Evolutionary conservation across 1,139 yeast species (phyloP), one percentile per base, ranked within the genome.

Genomic region (Debaryomyces udenii): DNA sequence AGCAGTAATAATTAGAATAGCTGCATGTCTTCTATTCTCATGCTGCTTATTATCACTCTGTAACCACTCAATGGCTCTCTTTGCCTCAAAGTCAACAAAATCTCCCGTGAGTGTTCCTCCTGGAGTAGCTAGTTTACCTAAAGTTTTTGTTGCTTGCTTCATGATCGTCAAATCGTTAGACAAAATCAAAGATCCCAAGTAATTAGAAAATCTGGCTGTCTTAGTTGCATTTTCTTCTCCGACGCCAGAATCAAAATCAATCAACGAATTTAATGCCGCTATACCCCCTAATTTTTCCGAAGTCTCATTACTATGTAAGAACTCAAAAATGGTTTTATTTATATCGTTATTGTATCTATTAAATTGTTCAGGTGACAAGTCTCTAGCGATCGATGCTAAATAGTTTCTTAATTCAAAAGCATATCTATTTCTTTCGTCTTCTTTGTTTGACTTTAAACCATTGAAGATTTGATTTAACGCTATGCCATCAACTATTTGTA

Each of bases 71-170:
- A 91, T 74, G 35, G 96, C 90, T 42, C 90, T 75, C 56, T 86
- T 87, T 9, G 94, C 94, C 59, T 93, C 97, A 53, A 82, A 86
- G 49, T 91, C 97, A 22, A 93, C 97, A 61, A 93, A 85, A 42
- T 90, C 97, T 1, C 95, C 90, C 0, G 96, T 88, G 41, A 90
- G 67, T 2, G 94, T 81, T 1, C 96, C 94, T 18, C 96, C 96
- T 0, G 96, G 91, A 2, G 85, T 80, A 0, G 98, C 96, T 49
- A 93, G 69, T 52, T 85, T 86, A 6, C 98, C 98, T 51, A 93
- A 70, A 0, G 96, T 87, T 40, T 76, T 77, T 1, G 96, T 89
- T 2, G 98, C 97, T 26, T 86, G 78, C 48, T 81, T 79, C 91
- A 91, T 87, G 30, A 90, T 93, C 26, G 81, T 86, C 27, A 83